These are phyloP conservation scores for Neoboletus brunneissimus DNA, from an alignment of 768 basidiomycete genomes.

Conservation along the genomic window DNA sequence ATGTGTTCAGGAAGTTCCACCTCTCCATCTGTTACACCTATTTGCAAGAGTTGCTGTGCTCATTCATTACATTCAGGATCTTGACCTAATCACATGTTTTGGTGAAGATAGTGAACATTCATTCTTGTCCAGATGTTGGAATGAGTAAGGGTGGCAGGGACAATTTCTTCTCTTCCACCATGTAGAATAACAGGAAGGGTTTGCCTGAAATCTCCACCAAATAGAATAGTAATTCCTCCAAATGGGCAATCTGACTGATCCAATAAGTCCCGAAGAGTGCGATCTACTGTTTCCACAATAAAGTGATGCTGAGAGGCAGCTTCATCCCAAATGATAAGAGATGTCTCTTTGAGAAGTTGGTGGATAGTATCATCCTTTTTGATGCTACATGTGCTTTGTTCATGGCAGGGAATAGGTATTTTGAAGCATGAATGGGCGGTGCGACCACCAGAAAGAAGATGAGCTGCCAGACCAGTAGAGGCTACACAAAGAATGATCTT, in stretches of 20 bases:
- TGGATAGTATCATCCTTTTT: neutral
- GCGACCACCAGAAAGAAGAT: neutral
- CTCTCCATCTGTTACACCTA: constrained; percentile 17
- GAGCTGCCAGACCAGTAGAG: neutral
- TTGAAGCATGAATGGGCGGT: neutral
- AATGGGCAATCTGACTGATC: neutral
- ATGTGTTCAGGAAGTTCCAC: constrained; percentile 22
- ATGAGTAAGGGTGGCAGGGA: too few species aligned
- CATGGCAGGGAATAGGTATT: neutral
- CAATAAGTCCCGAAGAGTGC: neutral
- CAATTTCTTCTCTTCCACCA: too few species aligned
- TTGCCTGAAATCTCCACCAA: too few species aligned
- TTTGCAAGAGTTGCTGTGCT: constrained; percentile 18
- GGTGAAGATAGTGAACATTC: constrained; percentile 30
- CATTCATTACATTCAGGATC: constrained; percentile 28
- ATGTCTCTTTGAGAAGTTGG: neutral
- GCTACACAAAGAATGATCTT: neutral
- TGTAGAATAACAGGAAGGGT: too few species aligned
- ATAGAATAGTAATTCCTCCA: too few species aligned
- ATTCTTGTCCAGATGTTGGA: constrained; percentile 39
- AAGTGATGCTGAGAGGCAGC: neutral
- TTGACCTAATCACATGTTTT: constrained; percentile 42
- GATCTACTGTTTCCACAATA: neutral
- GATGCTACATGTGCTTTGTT: neutral
- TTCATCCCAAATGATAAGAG: neutral